These are phyloP conservation scores for Alnus rubra DNA, from an alignment of 306 rosid genomes.

Conservation along the genomic window DNA sequence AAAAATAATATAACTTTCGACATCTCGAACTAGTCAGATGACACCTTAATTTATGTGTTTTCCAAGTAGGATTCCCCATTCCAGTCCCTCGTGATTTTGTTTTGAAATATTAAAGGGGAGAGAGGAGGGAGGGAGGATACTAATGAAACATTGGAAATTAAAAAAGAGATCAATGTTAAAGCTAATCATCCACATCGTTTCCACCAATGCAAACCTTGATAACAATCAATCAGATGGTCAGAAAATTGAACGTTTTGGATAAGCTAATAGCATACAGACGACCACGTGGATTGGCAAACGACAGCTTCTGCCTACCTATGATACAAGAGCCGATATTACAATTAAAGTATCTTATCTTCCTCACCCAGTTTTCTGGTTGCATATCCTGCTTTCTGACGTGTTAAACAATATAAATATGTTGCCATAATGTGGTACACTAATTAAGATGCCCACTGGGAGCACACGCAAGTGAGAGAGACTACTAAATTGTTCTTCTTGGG, in stretches of 20 bases:
- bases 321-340: constrained; percentile 18
- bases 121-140: too few species aligned
- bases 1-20: constrained; percentile 32
- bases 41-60: constrained; percentile 34
- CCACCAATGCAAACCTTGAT: not conserved
- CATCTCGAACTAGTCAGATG: constrained; percentile 36
- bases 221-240: not conserved
- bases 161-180: not conserved
- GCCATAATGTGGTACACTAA: not conserved
- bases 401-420: constrained; percentile 4
- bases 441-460: not conserved
- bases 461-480: not conserved
- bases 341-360: constrained; percentile 40
- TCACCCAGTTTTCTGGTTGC: constrained; percentile 23
- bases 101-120: not conserved
- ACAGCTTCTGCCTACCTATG: not conserved
- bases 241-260: not conserved
- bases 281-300: not conserved
- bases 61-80: constrained; percentile 55
- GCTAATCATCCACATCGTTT: not conserved
- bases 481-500: not conserved
- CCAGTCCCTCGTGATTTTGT: not conserved
- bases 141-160: not conserved
- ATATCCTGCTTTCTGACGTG: constrained; percentile 29
- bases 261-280: not conserved